Conservation (phyloP, 2,329 filamentous ascomycete species). For the Leptographium lundbergii region DNA sequence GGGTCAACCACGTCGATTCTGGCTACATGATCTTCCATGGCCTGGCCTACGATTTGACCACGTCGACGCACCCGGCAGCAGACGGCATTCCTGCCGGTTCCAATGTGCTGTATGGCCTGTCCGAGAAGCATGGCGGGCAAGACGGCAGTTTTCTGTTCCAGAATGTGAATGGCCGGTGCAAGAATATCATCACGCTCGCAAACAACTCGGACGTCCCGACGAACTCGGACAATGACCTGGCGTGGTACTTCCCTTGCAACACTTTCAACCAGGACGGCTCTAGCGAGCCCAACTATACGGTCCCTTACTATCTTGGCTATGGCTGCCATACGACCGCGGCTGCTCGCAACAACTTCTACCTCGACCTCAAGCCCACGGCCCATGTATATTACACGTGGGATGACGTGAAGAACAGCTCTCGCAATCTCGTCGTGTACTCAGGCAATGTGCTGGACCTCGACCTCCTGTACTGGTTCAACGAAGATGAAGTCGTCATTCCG, state of each 20-base stretch:
- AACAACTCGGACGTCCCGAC: slow-evolving; percentile 66
- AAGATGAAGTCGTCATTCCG: slow-evolving; percentile 63
- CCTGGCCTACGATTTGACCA: slow-evolving; percentile 69
- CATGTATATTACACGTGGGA: slow-evolving; percentile 97
- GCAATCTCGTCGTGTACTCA: slow-evolving; percentile 89
- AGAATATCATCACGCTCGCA: slow-evolving; percentile 67
- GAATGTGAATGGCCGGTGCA: slow-evolving; percentile 95
- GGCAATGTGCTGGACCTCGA: slow-evolving; percentile 86
- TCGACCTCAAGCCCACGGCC: slow-evolving; percentile 50
- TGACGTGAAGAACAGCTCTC: slow-evolving; percentile 75
- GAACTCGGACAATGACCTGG: slow-evolving; percentile 58
- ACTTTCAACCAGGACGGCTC: slow-evolving; percentile 92
- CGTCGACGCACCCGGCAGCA: slow-evolving; percentile 67
- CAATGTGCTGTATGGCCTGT: slow-evolving; percentile 81
- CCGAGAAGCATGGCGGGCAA: slow-evolving; percentile 68
- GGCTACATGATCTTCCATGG: slow-evolving; percentile 98
- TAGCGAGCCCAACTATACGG: slow-evolving; percentile 58
- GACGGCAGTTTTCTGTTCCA: slow-evolving; percentile 97
- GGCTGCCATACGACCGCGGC: slow-evolving; percentile 68
- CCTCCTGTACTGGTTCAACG: slow-evolving; percentile 83
- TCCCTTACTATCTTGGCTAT: slow-evolving; percentile 70
- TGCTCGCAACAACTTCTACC: slow-evolving; percentile 65
- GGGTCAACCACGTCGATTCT: slow-evolving; percentile 64
- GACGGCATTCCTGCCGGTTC: slow-evolving; percentile 59
- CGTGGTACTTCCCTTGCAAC: slow-evolving; percentile 94